Conservation (phyloP, 331 rosid species). For the Spiraea crenata region DNA sequence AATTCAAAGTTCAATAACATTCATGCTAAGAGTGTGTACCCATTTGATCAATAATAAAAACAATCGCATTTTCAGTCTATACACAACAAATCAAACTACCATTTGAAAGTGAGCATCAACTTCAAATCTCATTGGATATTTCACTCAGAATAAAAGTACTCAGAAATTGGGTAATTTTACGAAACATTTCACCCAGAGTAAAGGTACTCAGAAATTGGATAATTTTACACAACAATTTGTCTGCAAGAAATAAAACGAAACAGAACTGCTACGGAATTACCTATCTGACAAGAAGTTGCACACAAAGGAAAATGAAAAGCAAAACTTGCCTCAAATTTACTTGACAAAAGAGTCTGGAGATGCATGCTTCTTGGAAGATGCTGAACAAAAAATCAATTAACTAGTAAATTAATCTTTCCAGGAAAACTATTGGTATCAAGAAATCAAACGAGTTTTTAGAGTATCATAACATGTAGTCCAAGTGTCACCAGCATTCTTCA, state of each 20-base stretch:
- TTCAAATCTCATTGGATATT: too few species aligned
- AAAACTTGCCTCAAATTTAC: slow-evolving; percentile 15
- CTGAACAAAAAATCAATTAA: slow-evolving; percentile 5
- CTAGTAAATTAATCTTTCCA: neutral
- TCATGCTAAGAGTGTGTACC: too few species aligned
- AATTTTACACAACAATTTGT: too few species aligned
- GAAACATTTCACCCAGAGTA: too few species aligned
- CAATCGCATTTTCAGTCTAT: too few species aligned
- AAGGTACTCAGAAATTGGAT: too few species aligned
- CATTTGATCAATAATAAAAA: too few species aligned
- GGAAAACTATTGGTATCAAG: neutral
- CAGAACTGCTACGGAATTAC: neutral
- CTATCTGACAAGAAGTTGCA: neutral
- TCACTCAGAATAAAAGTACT: too few species aligned
- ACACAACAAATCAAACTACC: too few species aligned
- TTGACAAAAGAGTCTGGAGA: slow-evolving; percentile 12
- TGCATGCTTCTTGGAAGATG: neutral
- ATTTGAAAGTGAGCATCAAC: too few species aligned
- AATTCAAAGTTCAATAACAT: too few species aligned
- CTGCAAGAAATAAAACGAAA: neutral
- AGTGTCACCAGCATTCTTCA: slow-evolving; percentile 33
- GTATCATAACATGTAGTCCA: neutral
- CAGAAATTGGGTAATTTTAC: too few species aligned
- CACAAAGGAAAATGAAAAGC: neutral
- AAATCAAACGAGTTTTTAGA: neutral